Evolutionary conservation across 1,139 yeast species (phyloP).

Genomic region (Blastobotrys illinoisensis): DNA sequence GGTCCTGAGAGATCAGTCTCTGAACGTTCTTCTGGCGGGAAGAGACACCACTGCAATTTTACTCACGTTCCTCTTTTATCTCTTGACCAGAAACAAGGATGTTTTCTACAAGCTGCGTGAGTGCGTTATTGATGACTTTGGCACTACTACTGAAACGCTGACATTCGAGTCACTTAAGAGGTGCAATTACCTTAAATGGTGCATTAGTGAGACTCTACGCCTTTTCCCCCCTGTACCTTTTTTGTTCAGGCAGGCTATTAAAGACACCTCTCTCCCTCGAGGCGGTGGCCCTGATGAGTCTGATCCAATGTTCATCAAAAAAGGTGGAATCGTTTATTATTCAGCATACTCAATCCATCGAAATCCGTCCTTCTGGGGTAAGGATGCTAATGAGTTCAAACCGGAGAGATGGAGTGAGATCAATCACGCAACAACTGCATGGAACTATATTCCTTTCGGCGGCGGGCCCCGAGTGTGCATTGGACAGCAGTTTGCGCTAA

Average conservation of each 20-base stretch:
- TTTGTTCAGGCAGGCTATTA: constrained; percentile 45
- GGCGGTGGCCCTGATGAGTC: constrained; percentile 39
- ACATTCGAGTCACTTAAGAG: constrained; percentile 49
- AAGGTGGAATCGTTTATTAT: constrained; percentile 45
- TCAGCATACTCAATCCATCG: constrained; percentile 44
- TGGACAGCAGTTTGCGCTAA: constrained; percentile 56
- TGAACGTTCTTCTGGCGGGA: constrained; percentile 48
- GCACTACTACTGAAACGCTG: constrained; percentile 19
- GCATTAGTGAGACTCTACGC: constrained; percentile 48
- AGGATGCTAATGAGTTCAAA: constrained; percentile 43
- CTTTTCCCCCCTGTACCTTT: constrained; percentile 53
- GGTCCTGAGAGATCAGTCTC: constrained; percentile 44
- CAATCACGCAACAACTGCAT: constrained; percentile 19
- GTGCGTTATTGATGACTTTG: constrained; percentile 26
- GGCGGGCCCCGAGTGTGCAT: constrained; percentile 58
- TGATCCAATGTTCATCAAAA: constrained; percentile 42
- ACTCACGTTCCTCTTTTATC: constrained; percentile 42
- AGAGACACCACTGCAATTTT: constrained; percentile 50
- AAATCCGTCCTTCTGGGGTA: constrained; percentile 41
- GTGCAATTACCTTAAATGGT: constrained; percentile 45
- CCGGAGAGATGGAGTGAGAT: constrained; percentile 48
- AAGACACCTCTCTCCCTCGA: constrained; percentile 29
- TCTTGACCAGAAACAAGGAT: constrained; percentile 43
- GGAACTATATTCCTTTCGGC: constrained; percentile 40
- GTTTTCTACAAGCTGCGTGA: constrained; percentile 28